These are phyloP conservation scores for Hanseniaspora sp. DNA, from an alignment of 1,139 yeast species.

Conservation along the genomic window DNA sequence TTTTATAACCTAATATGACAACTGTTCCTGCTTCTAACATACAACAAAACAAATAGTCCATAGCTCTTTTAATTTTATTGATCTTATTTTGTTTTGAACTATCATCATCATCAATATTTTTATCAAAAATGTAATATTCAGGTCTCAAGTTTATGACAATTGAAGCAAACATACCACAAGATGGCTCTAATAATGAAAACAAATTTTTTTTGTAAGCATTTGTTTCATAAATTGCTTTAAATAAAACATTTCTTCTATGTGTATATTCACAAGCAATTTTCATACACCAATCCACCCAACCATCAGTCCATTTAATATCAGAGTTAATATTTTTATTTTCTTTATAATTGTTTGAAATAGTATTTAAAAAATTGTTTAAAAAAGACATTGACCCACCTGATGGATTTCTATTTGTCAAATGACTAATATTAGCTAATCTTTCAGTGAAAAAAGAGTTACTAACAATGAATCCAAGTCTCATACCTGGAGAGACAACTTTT, in stretches of 20 bases:
- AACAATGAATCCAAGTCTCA: slow-evolving; percentile 70
- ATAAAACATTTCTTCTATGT: slow-evolving; percentile 42
- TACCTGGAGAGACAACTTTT: slow-evolving; percentile 77
- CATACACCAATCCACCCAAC: slow-evolving; percentile 57
- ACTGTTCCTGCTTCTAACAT: slow-evolving; percentile 36
- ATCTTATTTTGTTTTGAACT: slow-evolving; percentile 1
- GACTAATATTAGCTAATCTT: slow-evolving; percentile 34
- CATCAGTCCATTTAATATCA: slow-evolving; percentile 39
- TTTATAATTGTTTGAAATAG: not conserved
- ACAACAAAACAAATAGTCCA: slow-evolving; percentile 22
- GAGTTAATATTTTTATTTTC: not conserved
- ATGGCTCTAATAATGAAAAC: slow-evolving; percentile 41
- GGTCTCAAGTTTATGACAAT: slow-evolving; percentile 41
- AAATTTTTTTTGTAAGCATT: slow-evolving; percentile 32
- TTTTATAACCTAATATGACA: slow-evolving; percentile 41
- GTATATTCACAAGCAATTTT: slow-evolving; percentile 50
- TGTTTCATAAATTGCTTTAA: slow-evolving; percentile 30
- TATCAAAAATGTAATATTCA: slow-evolving; percentile 18
- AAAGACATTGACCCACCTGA: slow-evolving; percentile 41
- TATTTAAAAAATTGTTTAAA: slow-evolving; percentile 10
- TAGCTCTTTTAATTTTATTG: slow-evolving; percentile 17
- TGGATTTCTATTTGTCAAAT: slow-evolving; percentile 42
- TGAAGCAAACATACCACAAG: slow-evolving; percentile 73
- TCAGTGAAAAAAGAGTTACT: slow-evolving; percentile 50
- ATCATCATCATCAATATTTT: not conserved